These are phyloP conservation scores for Alternaria hordeiaustralica DNA, from an alignment of 2,329 filamentous ascomycete species.

Conservation along the genomic window DNA sequence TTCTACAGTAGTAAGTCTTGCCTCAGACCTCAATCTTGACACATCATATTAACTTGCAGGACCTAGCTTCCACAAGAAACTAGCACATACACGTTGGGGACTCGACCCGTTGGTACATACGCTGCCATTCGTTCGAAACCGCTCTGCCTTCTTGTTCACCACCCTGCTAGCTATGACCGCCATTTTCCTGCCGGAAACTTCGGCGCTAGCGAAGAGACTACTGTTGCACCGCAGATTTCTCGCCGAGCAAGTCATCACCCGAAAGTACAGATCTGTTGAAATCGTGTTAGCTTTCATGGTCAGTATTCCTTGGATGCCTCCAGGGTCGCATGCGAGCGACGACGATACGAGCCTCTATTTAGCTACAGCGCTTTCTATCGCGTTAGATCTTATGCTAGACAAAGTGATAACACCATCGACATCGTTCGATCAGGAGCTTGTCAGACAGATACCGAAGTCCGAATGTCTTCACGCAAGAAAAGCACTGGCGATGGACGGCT, in stretches of 20 bases:
- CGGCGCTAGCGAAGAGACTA: constrained; percentile 69
- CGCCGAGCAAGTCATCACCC: constrained; percentile 66
- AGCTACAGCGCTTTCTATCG: constrained; percentile 71
- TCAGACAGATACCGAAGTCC: constrained; percentile 63
- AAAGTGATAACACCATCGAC: constrained; percentile 69
- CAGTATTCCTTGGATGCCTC: constrained; percentile 77
- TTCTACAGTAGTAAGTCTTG: constrained; percentile 72
- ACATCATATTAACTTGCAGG: no score
- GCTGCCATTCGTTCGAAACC: constrained; percentile 67
- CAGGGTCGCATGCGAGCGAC: constrained; percentile 69
- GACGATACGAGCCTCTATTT: constrained; percentile 77
- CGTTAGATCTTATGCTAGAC: constrained; percentile 72
- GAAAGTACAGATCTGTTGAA: constrained; percentile 72
- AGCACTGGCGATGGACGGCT: constrained; percentile 72
- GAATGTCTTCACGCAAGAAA: constrained; percentile 73
- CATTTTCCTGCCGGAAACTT: constrained; percentile 69
- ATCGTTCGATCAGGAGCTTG: constrained; percentile 54
- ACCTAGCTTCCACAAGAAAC: constrained; percentile 72
- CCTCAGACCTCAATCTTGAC: no score
- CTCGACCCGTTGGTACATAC: constrained; percentile 73
- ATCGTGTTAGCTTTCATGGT: constrained; percentile 78
- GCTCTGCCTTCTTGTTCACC: constrained; percentile 74
- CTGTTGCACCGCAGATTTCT: constrained; percentile 69
- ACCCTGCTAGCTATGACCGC: constrained; percentile 73
- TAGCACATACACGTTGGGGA: constrained; percentile 77